These are phyloP conservation scores for Candida qinlingensis DNA, from an alignment of 805 yeast genomes.

Conservation along the genomic window DNA sequence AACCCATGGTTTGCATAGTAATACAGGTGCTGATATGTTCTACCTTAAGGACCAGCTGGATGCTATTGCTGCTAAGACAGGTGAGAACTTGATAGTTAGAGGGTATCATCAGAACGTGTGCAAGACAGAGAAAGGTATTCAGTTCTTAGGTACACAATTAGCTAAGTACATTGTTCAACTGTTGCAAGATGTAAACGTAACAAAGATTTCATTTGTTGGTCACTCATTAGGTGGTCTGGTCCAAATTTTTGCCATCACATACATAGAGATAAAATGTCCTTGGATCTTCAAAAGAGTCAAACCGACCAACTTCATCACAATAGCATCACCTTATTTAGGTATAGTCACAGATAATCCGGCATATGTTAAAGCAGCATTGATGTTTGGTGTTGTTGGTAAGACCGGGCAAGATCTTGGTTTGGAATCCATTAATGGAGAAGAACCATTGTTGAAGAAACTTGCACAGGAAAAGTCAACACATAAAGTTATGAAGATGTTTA, in stretches of 20 bases:
- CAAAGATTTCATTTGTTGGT: slow-evolving; percentile 64
- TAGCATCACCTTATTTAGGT: slow-evolving; percentile 75
- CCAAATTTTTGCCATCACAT: slow-evolving; percentile 75
- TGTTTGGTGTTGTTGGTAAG: slow-evolving; percentile 72
- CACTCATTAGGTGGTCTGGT: slow-evolving; percentile 78
- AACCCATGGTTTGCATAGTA: slow-evolving; percentile 78
- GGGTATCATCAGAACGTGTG: slow-evolving; percentile 70
- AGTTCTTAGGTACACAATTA: slow-evolving; percentile 63
- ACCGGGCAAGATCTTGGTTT: slow-evolving; percentile 78
- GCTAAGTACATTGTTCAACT: slow-evolving; percentile 60
- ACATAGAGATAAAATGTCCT: slow-evolving; percentile 61
- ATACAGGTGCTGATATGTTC: slow-evolving; percentile 69
- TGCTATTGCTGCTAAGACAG: slow-evolving; percentile 29
- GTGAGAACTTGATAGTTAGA: slow-evolving; percentile 56
- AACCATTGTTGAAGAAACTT: slow-evolving; percentile 53
- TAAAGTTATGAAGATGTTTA: slow-evolving; percentile 47
- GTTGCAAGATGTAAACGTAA: slow-evolving; percentile 34
- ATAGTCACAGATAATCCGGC: slow-evolving; percentile 75
- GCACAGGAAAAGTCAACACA: slow-evolving; percentile 65
- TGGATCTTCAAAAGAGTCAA: slow-evolving; percentile 54
- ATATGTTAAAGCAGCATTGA: slow-evolving; percentile 61
- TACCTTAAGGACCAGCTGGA: slow-evolving; percentile 69
- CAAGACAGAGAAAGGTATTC: slow-evolving; percentile 74
- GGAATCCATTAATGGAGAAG: slow-evolving; percentile 36
- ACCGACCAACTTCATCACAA: slow-evolving; percentile 64